Evolutionary conservation across 176 grass and related monocot genomes (phyloP), one percentile per base, ranked within the genome.

Genomic region (Oryza brachyantha): DNA sequence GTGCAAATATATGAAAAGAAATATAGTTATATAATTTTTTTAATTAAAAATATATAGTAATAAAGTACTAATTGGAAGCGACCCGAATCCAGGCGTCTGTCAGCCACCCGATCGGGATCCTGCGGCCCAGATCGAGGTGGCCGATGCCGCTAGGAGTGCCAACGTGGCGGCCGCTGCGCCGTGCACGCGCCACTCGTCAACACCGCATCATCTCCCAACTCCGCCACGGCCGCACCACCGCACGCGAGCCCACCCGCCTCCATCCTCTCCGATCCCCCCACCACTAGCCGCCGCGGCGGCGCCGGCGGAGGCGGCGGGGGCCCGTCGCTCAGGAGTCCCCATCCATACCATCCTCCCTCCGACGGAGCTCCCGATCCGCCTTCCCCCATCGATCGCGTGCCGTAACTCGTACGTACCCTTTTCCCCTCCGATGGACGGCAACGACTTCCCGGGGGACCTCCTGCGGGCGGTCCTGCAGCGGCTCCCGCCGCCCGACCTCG

Each of bases 401-500:
- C 32, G 58, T 43, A 31, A 32, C 31, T n/a, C 31, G 1, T 4
- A 32, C 31, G 3, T 32, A n/a, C 31, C 31, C 35, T 5, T 5
- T 5, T 6, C 35, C 4, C 27, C 19, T 79, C 87, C 22, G 36
- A 86, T 93, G 89, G 77, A 73, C 72, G 76, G 84, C 54, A 36
- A 73, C 61, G 39, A 68, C n/a, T 70, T 73, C 79, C 89, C 94
- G 27, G 76, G 9, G 46, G 94, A 97, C 64, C 85, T 97, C 36
- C 89, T 97, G 14, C 89, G 82, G 13, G 74, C 76, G 14, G 85
- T 97, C 57, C 94, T 97, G 35, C 86, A 94, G 73, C 52, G 74
- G 63, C 83, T 94, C 10, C 48, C 68, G 34, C 87, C 85, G 16
- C 64, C 72, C 3, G 94, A 97, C 83, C 89, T 97, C 21, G 91